These are phyloP conservation scores for Coemansia pectinata DNA, from an alignment of 192 early-diverging fungal species.

Conservation along the genomic window DNA sequence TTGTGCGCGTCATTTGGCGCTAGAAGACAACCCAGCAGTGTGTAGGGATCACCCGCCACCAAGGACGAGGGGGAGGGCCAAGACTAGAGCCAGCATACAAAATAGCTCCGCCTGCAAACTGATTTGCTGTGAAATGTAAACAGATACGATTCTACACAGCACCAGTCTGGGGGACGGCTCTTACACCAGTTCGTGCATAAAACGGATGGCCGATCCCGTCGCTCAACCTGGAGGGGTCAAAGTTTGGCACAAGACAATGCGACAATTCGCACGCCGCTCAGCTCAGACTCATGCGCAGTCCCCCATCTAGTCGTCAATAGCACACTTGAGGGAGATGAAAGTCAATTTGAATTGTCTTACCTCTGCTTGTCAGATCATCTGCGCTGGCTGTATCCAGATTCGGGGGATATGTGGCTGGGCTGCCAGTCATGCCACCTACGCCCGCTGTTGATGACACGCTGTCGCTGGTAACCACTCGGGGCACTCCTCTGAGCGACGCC, in stretches of 20 bases:
- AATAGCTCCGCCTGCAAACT: not conserved
- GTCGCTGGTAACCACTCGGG: slow-evolving; percentile 13
- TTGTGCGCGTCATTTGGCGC: not conserved
- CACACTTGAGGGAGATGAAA: not conserved
- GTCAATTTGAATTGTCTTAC: not conserved
- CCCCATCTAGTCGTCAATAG: not conserved
- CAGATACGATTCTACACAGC: slow-evolving; percentile 3
- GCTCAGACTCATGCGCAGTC: not conserved
- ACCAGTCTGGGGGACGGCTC: not conserved
- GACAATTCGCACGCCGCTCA: not conserved
- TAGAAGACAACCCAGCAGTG: not conserved
- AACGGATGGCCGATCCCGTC: not conserved
- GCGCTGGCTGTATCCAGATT: slow-evolving; percentile 22
- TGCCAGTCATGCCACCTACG: slow-evolving; percentile 1
- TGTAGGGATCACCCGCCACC: slow-evolving; percentile 1
- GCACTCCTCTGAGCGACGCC: slow-evolving; percentile 10
- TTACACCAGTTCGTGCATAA: not conserved
- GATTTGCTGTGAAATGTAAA: not conserved
- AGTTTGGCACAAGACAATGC: not conserved
- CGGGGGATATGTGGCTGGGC: slow-evolving; percentile 7
- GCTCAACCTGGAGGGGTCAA: not conserved
- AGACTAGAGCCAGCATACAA: not conserved
- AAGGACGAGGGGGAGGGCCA: not conserved
- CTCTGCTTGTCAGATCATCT: slow-evolving; percentile 11
- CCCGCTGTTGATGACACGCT: slow-evolving; percentile 3